Percentiles rank a stretch among this genome's conserved stretches.
Conservation (phyloP, 768 basidiomycete genomes). For the Rickenella mellea region DNA sequence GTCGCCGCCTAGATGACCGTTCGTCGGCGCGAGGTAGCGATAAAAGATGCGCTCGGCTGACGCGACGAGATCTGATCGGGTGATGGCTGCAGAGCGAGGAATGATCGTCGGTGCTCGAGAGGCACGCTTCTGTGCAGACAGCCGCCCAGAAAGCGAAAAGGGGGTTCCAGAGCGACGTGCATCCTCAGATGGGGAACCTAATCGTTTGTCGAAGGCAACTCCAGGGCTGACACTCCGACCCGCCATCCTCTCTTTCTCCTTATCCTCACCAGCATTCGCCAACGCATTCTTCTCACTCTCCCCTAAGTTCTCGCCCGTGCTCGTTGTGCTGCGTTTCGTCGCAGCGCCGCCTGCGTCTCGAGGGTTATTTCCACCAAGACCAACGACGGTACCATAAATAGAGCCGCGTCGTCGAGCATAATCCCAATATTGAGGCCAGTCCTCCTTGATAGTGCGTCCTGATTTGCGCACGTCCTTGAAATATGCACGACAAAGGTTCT, state of each 20-base stretch:
- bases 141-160: constrained; percentile 67
- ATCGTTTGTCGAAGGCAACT: constrained; percentile 21
- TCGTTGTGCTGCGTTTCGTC: constrained; percentile 73
- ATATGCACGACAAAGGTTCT: constrained; percentile 96
- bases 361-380: constrained; percentile 45
- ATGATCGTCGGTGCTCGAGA: constrained; percentile 92
- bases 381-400: constrained; percentile 86
- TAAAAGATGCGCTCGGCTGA: constrained; percentile 95
- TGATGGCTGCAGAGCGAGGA: constrained; percentile 84
- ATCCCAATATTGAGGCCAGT: constrained; percentile 98
- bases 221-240: constrained; percentile 49
- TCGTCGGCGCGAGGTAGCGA: constrained; percentile 81
- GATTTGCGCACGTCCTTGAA: constrained; percentile 98
- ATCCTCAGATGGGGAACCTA: constrained; percentile 31
- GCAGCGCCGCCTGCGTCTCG: constrained; percentile 18
- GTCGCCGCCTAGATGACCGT: constrained; percentile 64
- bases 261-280: constrained; percentile 36
- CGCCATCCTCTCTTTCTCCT: constrained; percentile 35
- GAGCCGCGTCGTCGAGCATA: constrained; percentile 88
- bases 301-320: constrained; percentile 60
- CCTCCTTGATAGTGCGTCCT: constrained; percentile 84
- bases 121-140: constrained; percentile 72
- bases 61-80: constrained; percentile 79
- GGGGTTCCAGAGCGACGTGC: constrained; percentile 64
- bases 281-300: constrained; percentile 67